Percentiles rank a stretch among this genome's conserved stretches.
These are phyloP conservation scores for Solanum clarkiae DNA, from an alignment of 257 asterid species.

Conservation along the genomic window DNA sequence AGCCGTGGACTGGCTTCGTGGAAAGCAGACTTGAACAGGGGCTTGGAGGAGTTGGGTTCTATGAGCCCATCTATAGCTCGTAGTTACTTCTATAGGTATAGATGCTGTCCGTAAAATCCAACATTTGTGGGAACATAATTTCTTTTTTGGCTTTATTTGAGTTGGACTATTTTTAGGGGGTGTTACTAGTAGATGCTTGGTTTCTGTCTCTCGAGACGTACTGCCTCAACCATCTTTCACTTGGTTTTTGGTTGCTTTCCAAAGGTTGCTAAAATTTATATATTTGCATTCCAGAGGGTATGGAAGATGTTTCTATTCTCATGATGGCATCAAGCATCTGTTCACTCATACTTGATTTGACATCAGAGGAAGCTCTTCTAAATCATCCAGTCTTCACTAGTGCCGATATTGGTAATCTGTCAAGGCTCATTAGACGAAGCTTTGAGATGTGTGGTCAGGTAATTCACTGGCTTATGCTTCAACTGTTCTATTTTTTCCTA, in stretches of 20 bases:
- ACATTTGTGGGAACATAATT: too few relatives aligned
- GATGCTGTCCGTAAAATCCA: too few relatives aligned
- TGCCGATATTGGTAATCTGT: slow-evolving; percentile 28
- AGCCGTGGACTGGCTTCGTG: too few relatives aligned
- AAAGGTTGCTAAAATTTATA: not conserved
- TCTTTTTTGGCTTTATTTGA: too few relatives aligned
- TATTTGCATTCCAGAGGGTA: slow-evolving; percentile 22
- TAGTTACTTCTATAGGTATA: too few relatives aligned
- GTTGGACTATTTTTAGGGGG: too few relatives aligned
- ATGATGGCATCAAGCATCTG: slow-evolving; percentile 84
- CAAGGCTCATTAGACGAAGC: slow-evolving; percentile 51
- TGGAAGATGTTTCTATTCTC: slow-evolving; percentile 25
- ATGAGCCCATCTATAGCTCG: too few relatives aligned
- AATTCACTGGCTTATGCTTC: slow-evolving; percentile 1
- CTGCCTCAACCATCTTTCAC: not conserved
- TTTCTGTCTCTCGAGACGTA: not conserved
- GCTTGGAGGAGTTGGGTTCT: too few relatives aligned
- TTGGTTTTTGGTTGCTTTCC: not conserved
- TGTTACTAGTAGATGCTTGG: not conserved
- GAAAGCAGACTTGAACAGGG: too few relatives aligned
- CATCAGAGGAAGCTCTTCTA: slow-evolving; percentile 66
- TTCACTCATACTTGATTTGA: slow-evolving; percentile 54
- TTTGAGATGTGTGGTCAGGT: slow-evolving; percentile 33
- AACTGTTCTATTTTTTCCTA: not conserved
- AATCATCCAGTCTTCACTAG: slow-evolving; percentile 31